Evolutionary conservation across 495 filamentous ascomycete species (phyloP).

Genomic region (Aspergillus haitiensis): DNA sequence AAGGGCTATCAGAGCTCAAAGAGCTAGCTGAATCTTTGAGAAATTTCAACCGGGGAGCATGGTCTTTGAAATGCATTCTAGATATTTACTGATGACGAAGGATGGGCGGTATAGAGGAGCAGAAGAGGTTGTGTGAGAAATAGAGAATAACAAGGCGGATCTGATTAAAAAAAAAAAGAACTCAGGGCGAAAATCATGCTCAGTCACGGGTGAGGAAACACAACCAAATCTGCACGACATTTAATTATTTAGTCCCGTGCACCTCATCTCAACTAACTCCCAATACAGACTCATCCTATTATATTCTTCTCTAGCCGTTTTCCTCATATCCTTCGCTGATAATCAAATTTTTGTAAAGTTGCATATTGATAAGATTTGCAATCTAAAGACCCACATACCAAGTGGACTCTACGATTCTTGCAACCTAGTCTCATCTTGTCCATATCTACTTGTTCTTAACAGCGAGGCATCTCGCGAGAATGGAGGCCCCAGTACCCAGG

Average conservation of each 20-base stretch:
- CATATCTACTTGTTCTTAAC: background rate
- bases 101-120: background rate
- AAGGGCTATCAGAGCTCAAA: constrained; percentile 43
- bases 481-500: constrained; percentile 13
- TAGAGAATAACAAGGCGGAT: constrained; percentile 4
- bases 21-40: constrained; percentile 47
- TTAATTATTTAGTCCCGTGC: background rate
- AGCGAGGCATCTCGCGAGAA: constrained; percentile 6
- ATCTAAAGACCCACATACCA: background rate
- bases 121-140: background rate
- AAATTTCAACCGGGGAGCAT: constrained; percentile 41
- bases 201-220: background rate
- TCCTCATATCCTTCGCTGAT: too few species aligned
- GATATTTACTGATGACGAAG: background rate
- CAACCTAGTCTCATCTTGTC: background rate
- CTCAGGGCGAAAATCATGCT: background rate
- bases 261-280: background rate
- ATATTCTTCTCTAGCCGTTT: too few species aligned
- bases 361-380: background rate
- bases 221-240: constrained; percentile 1
- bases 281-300: too few species aligned
- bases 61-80: constrained; percentile 37
- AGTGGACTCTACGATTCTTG: too few species aligned
- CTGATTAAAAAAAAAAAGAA: constrained; percentile 10
- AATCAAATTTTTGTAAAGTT: too few species aligned